Evolutionary conservation across 169 alveolate species (phyloP).

Genomic region (Theileria parva): DNA sequence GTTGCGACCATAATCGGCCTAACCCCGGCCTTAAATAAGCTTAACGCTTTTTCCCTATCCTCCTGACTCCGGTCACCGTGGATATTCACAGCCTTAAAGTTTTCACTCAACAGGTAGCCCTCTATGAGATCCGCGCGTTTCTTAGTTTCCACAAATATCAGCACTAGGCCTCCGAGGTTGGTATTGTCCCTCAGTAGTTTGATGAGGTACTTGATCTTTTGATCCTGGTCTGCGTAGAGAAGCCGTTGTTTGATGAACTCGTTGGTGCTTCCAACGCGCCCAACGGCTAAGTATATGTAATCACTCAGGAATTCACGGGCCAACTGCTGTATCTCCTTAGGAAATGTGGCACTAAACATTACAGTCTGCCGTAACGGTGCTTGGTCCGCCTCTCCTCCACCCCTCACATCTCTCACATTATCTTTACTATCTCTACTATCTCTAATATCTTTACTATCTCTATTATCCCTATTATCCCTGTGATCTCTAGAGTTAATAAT

Average conservation of each 20-base stretch:
- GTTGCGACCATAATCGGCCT: constrained; percentile 95
- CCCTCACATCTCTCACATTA: background rate
- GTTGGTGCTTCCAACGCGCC: constrained; percentile 91
- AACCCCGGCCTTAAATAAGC: constrained; percentile 88
- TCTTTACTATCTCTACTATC: background rate
- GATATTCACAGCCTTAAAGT: constrained; percentile 84
- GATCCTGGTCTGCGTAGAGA: constrained; percentile 86
- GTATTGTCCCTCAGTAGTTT: constrained; percentile 80
- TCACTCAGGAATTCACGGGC: constrained; percentile 87
- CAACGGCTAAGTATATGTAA: constrained; percentile 87
- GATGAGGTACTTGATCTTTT: constrained; percentile 78
- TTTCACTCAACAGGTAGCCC: constrained; percentile 74
- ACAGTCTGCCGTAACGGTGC: constrained; percentile 82
- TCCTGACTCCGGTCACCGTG: constrained; percentile 96
- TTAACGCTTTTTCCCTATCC: constrained; percentile 91
- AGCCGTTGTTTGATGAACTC: constrained; percentile 90
- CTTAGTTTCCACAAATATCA: constrained; percentile 86
- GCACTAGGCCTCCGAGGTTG: constrained; percentile 66
- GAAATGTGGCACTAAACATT: constrained; percentile 93
- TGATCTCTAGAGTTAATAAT: no score
- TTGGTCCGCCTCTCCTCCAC: background rate
- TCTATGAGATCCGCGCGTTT: constrained; percentile 88
- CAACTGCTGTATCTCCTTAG: constrained; percentile 88
- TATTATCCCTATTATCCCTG: no score
- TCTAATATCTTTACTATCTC: background rate